Evolutionary conservation across 1,284 basidiomycete genomes (phyloP).

Genomic region (Kwoniella shivajii): DNA sequence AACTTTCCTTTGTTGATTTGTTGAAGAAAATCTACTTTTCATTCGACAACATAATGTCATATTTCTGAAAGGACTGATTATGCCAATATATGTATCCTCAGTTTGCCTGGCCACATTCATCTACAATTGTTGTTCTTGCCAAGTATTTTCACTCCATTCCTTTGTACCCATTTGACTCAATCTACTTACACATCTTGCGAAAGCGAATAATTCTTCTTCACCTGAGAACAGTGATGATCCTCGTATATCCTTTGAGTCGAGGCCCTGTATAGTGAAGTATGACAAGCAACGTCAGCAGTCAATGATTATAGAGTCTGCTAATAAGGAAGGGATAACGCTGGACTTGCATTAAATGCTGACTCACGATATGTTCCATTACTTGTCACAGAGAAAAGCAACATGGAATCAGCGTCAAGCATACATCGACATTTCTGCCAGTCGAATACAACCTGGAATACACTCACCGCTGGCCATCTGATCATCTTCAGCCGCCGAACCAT

Average conservation of each 20-base stretch:
- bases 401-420: too few relatives aligned
- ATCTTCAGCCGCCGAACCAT: slow-evolving; percentile 40
- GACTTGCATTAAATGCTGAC: too few relatives aligned
- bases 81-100: too few relatives aligned
- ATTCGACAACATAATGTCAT: too few relatives aligned
- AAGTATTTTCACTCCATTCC: slow-evolving; percentile 37
- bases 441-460: slow-evolving; percentile 10
- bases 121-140: slow-evolving; percentile 9
- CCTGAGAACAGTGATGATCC: slow-evolving; percentile 84
- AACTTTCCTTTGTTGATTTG: too few relatives aligned
- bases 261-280: slow-evolving; percentile 57
- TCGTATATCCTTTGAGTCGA: slow-evolving; percentile 72
- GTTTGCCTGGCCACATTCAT: too few relatives aligned
- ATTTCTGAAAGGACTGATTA: too few relatives aligned
- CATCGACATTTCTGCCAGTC: too few relatives aligned
- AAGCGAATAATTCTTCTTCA: slow-evolving; percentile 93
- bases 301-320: too few relatives aligned
- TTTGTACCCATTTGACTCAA: slow-evolving; percentile 80
- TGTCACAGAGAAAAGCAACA: background rate
- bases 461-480: slow-evolving; percentile 73
- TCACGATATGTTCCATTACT: too few relatives aligned
- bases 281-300: background rate
- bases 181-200: slow-evolving; percentile 86
- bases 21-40: too few relatives aligned
- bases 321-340: too few relatives aligned